Base-by-base conservation (phyloP, 1,284 basidiomycete genomes). In the Trichosporon coremiiforme region DNA sequence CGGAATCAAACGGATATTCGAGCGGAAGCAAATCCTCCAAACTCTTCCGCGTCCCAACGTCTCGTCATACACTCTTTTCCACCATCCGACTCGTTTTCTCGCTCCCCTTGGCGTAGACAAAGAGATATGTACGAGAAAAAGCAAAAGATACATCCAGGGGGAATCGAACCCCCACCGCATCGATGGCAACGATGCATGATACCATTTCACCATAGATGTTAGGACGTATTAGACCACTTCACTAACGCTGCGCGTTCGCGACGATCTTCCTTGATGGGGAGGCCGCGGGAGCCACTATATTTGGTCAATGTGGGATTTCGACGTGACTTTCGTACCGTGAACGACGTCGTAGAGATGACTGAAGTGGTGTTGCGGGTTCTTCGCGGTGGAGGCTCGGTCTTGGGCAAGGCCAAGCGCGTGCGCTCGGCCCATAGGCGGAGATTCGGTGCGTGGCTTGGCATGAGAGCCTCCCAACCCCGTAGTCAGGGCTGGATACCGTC, bases 101-200 rank as follows among this genome's bases (percentile, higher is more conserved):
- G 20, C 22, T 7, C 5, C 20, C 50, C 7, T 22, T 17, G 7
- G 5, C 22, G 50, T 8, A 25, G n/a, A 53, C 50, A 2, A 10
- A n/a, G 10, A 25, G 50, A 20, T 8, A 53, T 53, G 20, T 53
- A 53, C 8, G 9, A 53, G 50, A 3, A 53, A 53, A 53, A 53
- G 20, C 50, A 53, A 53, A 53, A 53, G 50, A 53, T 53, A 53
- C 50, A 53, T 53, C 50, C 50, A 53, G 50, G 50, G 50, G 50
- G 50, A 53, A 53, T 53, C 50, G 50, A 53, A 53, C 50, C 50
- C 50, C 50, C 50, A 53, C 50, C 50, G 50, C 50, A 53, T 53
- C 50, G 50, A 53, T 53, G 50, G 50, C 50, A 53, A 53, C 50
- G 50, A 53, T 53, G 50, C 50, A 53, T 53, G 50, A 53, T 53